phyloP scores from a whole-genome alignment of 164 flowering plant species.

The Cinnamomum micranthum region DNA sequence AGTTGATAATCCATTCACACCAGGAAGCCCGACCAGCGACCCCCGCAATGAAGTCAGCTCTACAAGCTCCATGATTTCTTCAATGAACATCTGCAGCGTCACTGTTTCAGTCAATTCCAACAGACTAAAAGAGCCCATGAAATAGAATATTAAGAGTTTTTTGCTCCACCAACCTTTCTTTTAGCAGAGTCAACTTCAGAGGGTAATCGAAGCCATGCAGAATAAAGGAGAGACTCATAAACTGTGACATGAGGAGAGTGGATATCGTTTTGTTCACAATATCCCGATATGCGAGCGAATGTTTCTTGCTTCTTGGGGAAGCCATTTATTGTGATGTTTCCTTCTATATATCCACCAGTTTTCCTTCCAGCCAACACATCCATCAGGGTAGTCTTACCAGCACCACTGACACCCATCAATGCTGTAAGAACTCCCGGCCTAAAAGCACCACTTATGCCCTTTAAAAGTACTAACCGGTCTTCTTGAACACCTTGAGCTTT shows the following conservation, averaged over 20 bases:
- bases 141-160: neutral
- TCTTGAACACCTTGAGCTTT: slow-evolving; percentile 38
- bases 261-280: slow-evolving; percentile 55
- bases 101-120: neutral
- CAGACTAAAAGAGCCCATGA: too few relatives aligned
- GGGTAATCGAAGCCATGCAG: slow-evolving; percentile 58
- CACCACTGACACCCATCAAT: slow-evolving; percentile 61
- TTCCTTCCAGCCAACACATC: slow-evolving; percentile 54
- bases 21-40: slow-evolving; percentile 43
- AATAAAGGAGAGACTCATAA: slow-evolving; percentile 44
- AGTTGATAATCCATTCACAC: slow-evolving; percentile 43
- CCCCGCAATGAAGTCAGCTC: slow-evolving; percentile 32
- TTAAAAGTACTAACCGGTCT: slow-evolving; percentile 37
- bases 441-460: slow-evolving; percentile 47
- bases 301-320: slow-evolving; percentile 53
- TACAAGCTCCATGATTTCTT: slow-evolving; percentile 49
- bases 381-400: slow-evolving; percentile 58
- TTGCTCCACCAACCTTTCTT: slow-evolving; percentile 32
- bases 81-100: slow-evolving; percentile 36
- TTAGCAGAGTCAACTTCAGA: slow-evolving; percentile 31
- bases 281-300: slow-evolving; percentile 50
- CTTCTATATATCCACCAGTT: slow-evolving; percentile 48
- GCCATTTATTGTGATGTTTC: slow-evolving; percentile 43
- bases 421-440: slow-evolving; percentile 61
- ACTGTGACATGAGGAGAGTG: slow-evolving; percentile 58